These are phyloP conservation scores for Erythrobasidium hasegawianum DNA, from an alignment of 1,284 basidiomycete species.

Conservation along the genomic window DNA sequence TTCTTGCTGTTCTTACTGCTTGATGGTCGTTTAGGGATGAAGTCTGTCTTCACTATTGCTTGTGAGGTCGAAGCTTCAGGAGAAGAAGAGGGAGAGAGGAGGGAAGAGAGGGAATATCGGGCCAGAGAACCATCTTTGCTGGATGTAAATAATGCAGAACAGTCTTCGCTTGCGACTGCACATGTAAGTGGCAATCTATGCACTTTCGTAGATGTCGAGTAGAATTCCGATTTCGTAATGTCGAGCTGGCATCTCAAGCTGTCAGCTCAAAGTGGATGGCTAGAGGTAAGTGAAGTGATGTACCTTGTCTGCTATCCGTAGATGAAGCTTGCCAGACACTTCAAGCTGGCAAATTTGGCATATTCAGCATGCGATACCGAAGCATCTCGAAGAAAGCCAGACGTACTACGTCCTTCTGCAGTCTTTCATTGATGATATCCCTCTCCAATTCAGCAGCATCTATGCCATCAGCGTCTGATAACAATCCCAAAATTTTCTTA, in stretches of 20 bases:
- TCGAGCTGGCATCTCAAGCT: constrained; percentile 7
- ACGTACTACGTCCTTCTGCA: constrained; percentile 66
- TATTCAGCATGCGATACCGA: background rate
- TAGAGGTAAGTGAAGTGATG: too few relatives aligned
- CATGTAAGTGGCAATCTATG: constrained; percentile 73
- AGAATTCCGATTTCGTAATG: background rate
- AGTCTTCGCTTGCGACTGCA: constrained; percentile 66
- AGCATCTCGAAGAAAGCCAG: too few relatives aligned
- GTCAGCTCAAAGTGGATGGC: too few relatives aligned
- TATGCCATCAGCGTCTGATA: constrained; percentile 58
- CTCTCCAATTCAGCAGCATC: constrained; percentile 91
- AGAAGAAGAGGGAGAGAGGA: constrained; percentile 1
- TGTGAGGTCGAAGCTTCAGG: constrained; percentile 23
- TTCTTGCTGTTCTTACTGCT: constrained; percentile 49
- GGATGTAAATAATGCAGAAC: constrained; percentile 67
- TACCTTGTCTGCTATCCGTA: constrained; percentile 70
- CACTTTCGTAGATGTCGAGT: constrained; percentile 56
- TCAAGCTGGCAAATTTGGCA: constrained; percentile 54
- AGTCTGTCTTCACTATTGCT: constrained; percentile 36
- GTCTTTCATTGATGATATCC: constrained; percentile 64
- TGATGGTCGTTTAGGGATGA: constrained; percentile 34
- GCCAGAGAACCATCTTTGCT: constrained; percentile 81
- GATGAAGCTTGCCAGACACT: constrained; percentile 76
- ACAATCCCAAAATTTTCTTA: constrained; percentile 2
- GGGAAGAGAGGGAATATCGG: constrained; percentile 56